Evolutionary conservation across 495 filamentous ascomycete species (phyloP), one percentile per base, ranked within the genome.

Genomic region (Penicillium paradoxum): DNA sequence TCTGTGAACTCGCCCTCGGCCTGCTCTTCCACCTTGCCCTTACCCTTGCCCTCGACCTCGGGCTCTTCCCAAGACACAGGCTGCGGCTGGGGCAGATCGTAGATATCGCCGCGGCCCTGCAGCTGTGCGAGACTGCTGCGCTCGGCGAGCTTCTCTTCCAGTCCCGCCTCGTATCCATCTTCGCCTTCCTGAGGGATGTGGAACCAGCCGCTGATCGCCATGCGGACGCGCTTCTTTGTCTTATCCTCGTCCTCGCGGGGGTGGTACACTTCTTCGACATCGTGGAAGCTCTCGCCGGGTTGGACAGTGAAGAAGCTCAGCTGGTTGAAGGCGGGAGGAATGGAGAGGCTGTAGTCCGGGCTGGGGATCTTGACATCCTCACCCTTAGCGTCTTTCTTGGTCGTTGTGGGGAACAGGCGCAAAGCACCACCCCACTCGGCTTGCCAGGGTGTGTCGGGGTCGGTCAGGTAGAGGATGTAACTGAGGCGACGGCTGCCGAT

Each of bases 201-300:
- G 71, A 90, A 99, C 93, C 93, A 99, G n/a, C 93, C 93, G 55
- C 89, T 95, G 57, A 99, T 97, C 22, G 93, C 93, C 90, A 97
- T 97, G 49, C 93, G 82, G 38, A 95, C 82, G 40, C 93, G 82
- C 48, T 81, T 85, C 50, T 81, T 77, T 25, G 81, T 76, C 51
- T 79, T 75, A 38, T 84, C 84, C 30, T 86, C 79, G 53, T 81
- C 80, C 48, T 82, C 80, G 39, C 71, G 67, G 37, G 81, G 78
- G 58, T 87, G 80, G 69, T 95, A 97, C 14, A 99, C 95, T 68
- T 99, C 93, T 73, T 97, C 92, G 45, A 99, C 93, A 72, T 97
- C 93, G 68, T 99, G 93, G 71, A 96, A 99, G 64, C 92, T 97
- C 77, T 93, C 81, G 1, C 95, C 93, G 0, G 93, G 93, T 72